Evolutionary conservation across 2,329 filamentous ascomycete genomes (phyloP).

Genomic region (Alternaria sp.): DNA sequence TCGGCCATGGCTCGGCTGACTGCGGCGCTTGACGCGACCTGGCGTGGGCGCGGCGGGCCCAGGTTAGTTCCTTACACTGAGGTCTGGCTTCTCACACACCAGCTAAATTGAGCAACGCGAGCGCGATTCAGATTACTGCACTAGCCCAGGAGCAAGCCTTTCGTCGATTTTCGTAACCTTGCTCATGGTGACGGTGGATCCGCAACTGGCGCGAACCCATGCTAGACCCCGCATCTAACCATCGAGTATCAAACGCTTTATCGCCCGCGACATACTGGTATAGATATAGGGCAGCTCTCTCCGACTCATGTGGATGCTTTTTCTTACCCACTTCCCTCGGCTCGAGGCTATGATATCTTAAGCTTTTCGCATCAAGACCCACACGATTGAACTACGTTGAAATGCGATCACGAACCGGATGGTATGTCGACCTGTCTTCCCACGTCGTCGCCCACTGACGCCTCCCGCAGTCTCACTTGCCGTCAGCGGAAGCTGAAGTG

Average conservation of each 20-base stretch:
- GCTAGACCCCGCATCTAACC: slow-evolving; percentile 44
- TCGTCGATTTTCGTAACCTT: slow-evolving; percentile 30
- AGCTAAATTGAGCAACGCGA: slow-evolving; percentile 36
- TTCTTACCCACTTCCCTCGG: slow-evolving; percentile 32
- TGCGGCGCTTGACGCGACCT: slow-evolving; percentile 33
- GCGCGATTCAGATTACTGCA: slow-evolving; percentile 39
- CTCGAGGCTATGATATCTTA: slow-evolving; percentile 21
- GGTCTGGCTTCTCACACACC: slow-evolving; percentile 27
- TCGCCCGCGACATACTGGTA: slow-evolving; percentile 32
- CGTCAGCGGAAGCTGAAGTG: slow-evolving; percentile 69
- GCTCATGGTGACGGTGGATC: slow-evolving; percentile 36
- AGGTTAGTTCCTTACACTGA: slow-evolving; percentile 24
- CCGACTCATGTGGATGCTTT: slow-evolving; percentile 31
- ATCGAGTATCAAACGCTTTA: slow-evolving; percentile 28
- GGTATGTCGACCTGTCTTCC: slow-evolving; percentile 32
- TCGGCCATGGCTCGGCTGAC: slow-evolving; percentile 41
- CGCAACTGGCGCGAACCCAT: slow-evolving; percentile 43
- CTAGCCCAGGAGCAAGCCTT: slow-evolving; percentile 35
- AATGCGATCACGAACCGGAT: slow-evolving; percentile 52
- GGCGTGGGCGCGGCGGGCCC: slow-evolving; percentile 14
- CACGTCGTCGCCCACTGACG: slow-evolving; percentile 12
- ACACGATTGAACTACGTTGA: slow-evolving; percentile 17
- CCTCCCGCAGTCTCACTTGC: slow-evolving; percentile 55
- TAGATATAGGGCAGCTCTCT: slow-evolving; percentile 40
- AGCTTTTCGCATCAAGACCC: slow-evolving; percentile 19